Evolutionary conservation across 1,139 yeast species (phyloP), one percentile per base, ranked within the genome.

Genomic region (Scheffersomyces illinoinensis): DNA sequence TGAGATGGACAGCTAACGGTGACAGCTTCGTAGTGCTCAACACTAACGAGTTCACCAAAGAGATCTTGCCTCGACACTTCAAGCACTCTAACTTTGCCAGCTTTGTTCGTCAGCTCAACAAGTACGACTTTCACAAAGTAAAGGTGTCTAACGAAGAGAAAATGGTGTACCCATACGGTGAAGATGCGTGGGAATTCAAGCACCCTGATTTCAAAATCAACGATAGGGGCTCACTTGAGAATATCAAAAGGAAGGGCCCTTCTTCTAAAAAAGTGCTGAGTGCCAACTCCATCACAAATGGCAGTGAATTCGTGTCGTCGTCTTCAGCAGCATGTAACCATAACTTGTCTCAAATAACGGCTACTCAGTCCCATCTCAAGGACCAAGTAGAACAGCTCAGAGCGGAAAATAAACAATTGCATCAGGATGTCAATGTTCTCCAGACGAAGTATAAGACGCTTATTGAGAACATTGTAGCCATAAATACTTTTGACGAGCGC

Each of bases 11-110:
- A 1, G 84, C 83, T 46, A 71, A 72, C 23, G 98, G 98, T 1
- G 96, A 91, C 68, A 85, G 92, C 53, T 95, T 95, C 75, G 91
- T 95, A 53, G 97, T 95, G 46, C 73, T 90, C 52, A 97, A 95
- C 75, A 91, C 97, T 23, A 91, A 90, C 68, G 96, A 90, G 66
- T 66, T 66, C 64, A 70, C 68, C 52, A 66, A 66, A 52, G 68
- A 64, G 26, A 64, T 66, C 48, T 59, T 66, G 18, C 68, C 68
- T 7, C 85, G 88, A 56, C 97, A 93, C 74, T 95, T 95, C 78
- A 93, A 93, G 69, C 98, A 95, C 75, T 87, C 93, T 59, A 95
- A 95, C 76, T 93, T 92, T 76, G 96, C 98, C 50, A 87, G 95
- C 65, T 95, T 95, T 78, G 98, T 93, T 8, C 85, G 98, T 61